Percentiles rank a stretch among this genome's conserved stretches.
These are phyloP conservation scores for Miamiensis avidus DNA, from an alignment of 169 alveolate genomes.

Conservation along the genomic window DNA sequence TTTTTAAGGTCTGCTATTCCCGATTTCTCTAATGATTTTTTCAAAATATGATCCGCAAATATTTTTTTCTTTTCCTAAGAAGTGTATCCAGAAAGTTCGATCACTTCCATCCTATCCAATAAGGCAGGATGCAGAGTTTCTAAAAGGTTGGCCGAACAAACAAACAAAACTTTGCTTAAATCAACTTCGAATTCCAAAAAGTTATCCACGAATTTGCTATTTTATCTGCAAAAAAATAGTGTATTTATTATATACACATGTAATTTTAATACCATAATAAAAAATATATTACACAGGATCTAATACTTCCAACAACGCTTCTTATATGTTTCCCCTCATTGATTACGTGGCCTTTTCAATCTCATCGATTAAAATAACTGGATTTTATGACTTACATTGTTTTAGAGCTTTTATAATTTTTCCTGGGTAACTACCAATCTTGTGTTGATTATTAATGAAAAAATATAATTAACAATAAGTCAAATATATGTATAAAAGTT, in stretches of 20 bases:
- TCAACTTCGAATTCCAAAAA: conserved; percentile 71
- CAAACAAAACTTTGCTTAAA: conserved; percentile 65
- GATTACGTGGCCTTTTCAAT: conserved; percentile 71
- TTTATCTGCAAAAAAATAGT: conserved; percentile 18
- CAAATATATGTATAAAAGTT: not conserved
- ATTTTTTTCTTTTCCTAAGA: conserved; percentile 61
- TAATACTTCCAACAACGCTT: conserved; percentile 75
- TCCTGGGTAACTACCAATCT: conserved; percentile 74
- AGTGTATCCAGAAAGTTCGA: conserved; percentile 73
- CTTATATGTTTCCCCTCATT: conserved; percentile 66
- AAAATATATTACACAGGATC: conserved; percentile 54
- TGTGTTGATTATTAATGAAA: too few relatives aligned
- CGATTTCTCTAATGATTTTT: conserved; percentile 55
- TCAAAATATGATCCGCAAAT: conserved; percentile 50
- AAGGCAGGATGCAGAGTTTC: conserved; percentile 72
- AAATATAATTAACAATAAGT: not conserved
- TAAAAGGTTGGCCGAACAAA: conserved; percentile 67
- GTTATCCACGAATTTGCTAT: conserved; percentile 65
- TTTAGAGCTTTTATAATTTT: conserved; percentile 56
- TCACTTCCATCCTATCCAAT: conserved; percentile 71
- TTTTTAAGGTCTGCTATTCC: conserved; percentile 36
- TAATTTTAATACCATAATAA: too few relatives aligned
- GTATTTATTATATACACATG: too few relatives aligned
- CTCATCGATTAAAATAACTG: conserved; percentile 78
- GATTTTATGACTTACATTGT: conserved; percentile 59